Percentiles rank a stretch among this genome's conserved stretches.
phyloP scores from a whole-genome alignment of 306 rosid species.

The Casuarina equisetifolia region DNA sequence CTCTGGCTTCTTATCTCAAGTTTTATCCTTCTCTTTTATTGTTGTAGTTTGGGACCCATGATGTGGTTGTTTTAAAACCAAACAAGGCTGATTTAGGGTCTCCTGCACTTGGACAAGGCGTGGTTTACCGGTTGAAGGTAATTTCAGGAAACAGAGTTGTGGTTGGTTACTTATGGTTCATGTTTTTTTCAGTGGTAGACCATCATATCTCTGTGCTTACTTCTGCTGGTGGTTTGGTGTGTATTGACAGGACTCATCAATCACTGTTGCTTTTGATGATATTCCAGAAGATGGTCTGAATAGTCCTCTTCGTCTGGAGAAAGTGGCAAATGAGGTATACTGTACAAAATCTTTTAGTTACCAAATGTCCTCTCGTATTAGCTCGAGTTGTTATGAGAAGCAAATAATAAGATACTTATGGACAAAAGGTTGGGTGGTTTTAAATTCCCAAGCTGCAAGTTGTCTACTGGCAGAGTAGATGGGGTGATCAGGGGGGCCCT shows the following conservation, averaged over 20 bases:
- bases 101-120: constrained; percentile 96
- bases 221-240: constrained; percentile 35
- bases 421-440: neutral
- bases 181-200: constrained; percentile 18
- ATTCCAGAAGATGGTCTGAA: constrained; percentile 96
- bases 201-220: constrained; percentile 25
- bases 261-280: constrained; percentile 92
- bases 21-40: neutral
- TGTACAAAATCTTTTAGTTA: constrained; percentile 11
- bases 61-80: constrained; percentile 88
- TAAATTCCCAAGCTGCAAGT: too few relatives aligned
- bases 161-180: constrained; percentile 9
- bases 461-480: too few relatives aligned
- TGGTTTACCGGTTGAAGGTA: constrained; percentile 93
- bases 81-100: constrained; percentile 93
- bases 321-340: constrained; percentile 90
- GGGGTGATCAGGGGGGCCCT: too few relatives aligned
- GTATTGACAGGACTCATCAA: constrained; percentile 77
- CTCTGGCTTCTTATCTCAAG: neutral
- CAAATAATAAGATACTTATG: neutral
- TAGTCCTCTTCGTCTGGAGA: constrained; percentile 82
- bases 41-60: constrained; percentile 85
- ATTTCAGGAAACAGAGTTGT: constrained; percentile 11
- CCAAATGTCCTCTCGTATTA: neutral
- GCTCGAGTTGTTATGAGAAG: constrained; percentile 7